Evolutionary conservation across 2,329 filamentous ascomycete species (phyloP), one percentile per base, ranked within the genome.

Genomic region (Diaporthe caulivora): DNA sequence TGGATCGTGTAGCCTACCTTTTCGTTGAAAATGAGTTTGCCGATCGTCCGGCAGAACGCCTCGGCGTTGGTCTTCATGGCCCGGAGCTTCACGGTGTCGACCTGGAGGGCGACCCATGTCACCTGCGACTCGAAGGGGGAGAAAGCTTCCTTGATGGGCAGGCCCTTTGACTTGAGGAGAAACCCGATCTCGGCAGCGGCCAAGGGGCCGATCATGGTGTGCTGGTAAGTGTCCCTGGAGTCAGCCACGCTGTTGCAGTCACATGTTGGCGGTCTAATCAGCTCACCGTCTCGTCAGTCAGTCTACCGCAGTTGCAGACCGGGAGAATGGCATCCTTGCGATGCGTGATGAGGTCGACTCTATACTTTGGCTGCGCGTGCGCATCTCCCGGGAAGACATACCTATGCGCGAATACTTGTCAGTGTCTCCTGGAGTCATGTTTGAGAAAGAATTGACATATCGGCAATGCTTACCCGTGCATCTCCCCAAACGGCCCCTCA

Each of bases 11-110:
- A 82, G 9, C 83, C 83, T 15, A 80, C 80, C 78, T 87, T 88
- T 70, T 83, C 75, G 47, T 78, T 77, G 77, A 83, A 86, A 7
- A 87, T 77, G 1, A 87, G 24, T 53, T 87, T 81, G 0, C 86
- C 87, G 15, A 88, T 77, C 29, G 77, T 77, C 55, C 81, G 79
- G 64, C 80, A 80, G 57, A 89, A 83, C 0, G 83, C 81, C 24
- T 79, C 74, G 0, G 83, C 70, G 0, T 78, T 87, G 21, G 86
- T 87, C 57, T 90, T 87, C 85, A 90, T 86, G 11, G 86, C 84
- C 40, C 87, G 87, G 11, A 92, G 84, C 77, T 88, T 88, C 8
- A 84, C 82, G 1, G 86, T 88, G 78, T 92, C 90, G 29, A 91
- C 86, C 73, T 90, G 86, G 77, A 92, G 76, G 0, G 81, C 86